Evolutionary conservation across 805 yeast species (phyloP), one percentile per base, ranked within the genome.

Genomic region (Metschnikowia dekortorum): DNA sequence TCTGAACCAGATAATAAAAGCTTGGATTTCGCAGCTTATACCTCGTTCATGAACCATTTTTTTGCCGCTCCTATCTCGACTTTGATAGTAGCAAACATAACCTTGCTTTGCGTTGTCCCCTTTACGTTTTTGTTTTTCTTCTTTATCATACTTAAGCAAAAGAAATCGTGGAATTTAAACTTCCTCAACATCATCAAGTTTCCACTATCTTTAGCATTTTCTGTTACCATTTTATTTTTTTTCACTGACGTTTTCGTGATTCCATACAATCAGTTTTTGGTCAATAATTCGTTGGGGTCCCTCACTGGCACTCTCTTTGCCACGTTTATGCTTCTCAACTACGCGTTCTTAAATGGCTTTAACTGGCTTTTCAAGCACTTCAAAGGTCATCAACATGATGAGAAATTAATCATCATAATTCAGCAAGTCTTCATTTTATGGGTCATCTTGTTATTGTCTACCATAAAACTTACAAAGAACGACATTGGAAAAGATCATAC

Each of bases 21-120:
- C 18, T 35, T 49, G 8, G 73, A 64, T 11, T 63, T 58, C 35
- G 87, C 94, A 0, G 78, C 83, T 0, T 90, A 71, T 64, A 79
- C 85, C 56, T 90, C 87, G 60, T 59, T 88, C 30, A 61, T 82
- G 14, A 89, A 89, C 33, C 55, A 59, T n/a, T 74, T 68, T 51
- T 82, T 86, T 59, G 68, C 83, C n/a, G 49, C 79, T 22, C 80
- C 90, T 7, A 66, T 82, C 8, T 71, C 78, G 14, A 62, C 64
- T 6, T 59, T 88, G 22, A 74, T 79, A 43, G 61, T 71, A n/a
- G 51, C 78, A 48, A 85, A 87, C 62, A 68, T 85, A 41, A 61
- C 75, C 1, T 57, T 83, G 7, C 64, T 88, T 39, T 67, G 77
- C 3, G 57, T 75, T 3, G 70, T 83, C 3, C 96, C 96, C 1